Evolutionary conservation across 2,329 filamentous ascomycete species (phyloP).

Genomic region (Pseudocercospora eumusae): DNA sequence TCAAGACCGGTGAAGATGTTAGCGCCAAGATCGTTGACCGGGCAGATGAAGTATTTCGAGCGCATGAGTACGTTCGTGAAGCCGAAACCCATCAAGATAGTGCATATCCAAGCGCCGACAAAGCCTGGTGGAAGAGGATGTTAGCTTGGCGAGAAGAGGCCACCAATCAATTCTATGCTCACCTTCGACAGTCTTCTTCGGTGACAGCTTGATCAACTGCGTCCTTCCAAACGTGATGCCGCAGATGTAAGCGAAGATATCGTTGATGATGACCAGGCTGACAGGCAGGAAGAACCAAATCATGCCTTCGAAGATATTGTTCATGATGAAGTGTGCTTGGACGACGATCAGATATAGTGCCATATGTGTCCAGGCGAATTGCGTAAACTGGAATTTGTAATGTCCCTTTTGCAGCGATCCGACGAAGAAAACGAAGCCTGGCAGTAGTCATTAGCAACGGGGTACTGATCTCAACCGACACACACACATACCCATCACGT

Average conservation of each 20-base stretch:
- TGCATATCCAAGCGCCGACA: conserved; percentile 94
- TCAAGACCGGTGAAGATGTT: conserved; percentile 89
- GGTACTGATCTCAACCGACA: too few species aligned
- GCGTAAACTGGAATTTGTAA: conserved; percentile 98
- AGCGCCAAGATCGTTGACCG: conserved; percentile 91
- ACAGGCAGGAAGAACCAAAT: conserved; percentile 99
- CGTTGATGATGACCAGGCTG: conserved; percentile 94
- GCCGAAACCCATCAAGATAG: conserved; percentile 77
- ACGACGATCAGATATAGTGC: conserved; percentile 96
- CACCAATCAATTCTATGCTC: not conserved
- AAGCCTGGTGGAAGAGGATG: conserved; percentile 61
- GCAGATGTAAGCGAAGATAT: conserved; percentile 97
- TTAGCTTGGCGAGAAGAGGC: conserved; percentile 1
- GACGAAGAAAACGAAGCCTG: conserved; percentile 98
- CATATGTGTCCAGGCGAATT: conserved; percentile 99
- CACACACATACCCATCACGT: conserved; percentile 90
- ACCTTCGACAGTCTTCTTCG: conserved; percentile 94
- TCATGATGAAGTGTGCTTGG: conserved; percentile 99
- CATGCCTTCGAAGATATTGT: conserved; percentile 99
- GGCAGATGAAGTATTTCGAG: conserved; percentile 97
- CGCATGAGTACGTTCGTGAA: conserved; percentile 83
- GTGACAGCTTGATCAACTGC: conserved; percentile 94
- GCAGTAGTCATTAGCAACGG: too few species aligned
- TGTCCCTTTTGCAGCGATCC: conserved; percentile 90
- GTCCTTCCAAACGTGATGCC: conserved; percentile 96